phyloP scores from a whole-genome alignment of 108 stramenopile genomes.

The Pseudonitzschia pungens region DNA sequence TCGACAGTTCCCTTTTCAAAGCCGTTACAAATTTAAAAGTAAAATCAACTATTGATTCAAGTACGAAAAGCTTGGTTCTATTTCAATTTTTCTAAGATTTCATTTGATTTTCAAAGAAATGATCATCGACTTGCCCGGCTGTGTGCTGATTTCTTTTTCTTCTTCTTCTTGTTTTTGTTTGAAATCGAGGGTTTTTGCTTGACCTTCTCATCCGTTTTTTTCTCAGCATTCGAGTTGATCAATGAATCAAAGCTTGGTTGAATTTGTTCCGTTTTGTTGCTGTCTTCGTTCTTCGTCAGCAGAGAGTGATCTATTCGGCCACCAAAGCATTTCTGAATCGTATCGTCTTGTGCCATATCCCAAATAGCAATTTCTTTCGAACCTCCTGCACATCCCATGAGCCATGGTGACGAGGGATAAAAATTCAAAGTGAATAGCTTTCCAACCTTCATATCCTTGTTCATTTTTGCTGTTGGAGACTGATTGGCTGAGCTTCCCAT shows the following conservation, averaged over 20 bases:
- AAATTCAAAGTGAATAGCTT: conserved; percentile 84
- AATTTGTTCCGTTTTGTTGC: conserved; percentile 10
- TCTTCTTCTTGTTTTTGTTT: conserved; percentile 68
- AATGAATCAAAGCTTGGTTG: conserved; percentile 70
- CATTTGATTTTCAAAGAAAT: background rate
- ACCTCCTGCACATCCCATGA: conserved; percentile 88
- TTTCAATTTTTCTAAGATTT: too few species aligned
- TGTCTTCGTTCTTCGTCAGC: background rate
- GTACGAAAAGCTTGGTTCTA: too few species aligned
- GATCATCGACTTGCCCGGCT: conserved; percentile 27
- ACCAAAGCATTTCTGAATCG: conserved; percentile 74
- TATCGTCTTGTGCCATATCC: conserved; percentile 81
- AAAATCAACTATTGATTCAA: too few species aligned
- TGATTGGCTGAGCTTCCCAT: conserved; percentile 3
- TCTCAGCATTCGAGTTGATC: conserved; percentile 31
- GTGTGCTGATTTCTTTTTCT: conserved; percentile 75
- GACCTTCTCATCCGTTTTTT: conserved; percentile 30
- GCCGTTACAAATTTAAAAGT: too few species aligned
- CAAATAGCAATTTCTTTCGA: conserved; percentile 91
- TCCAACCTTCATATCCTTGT: conserved; percentile 87
- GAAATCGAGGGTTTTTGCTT: conserved; percentile 31
- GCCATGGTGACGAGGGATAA: conserved; percentile 84
- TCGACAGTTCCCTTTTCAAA: background rate
- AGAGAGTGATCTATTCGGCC: conserved; percentile 30
- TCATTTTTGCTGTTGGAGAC: conserved; percentile 66